Conservation (phyloP, 2,329 filamentous ascomycete genomes). For the Beauveria asiatica region DNA sequence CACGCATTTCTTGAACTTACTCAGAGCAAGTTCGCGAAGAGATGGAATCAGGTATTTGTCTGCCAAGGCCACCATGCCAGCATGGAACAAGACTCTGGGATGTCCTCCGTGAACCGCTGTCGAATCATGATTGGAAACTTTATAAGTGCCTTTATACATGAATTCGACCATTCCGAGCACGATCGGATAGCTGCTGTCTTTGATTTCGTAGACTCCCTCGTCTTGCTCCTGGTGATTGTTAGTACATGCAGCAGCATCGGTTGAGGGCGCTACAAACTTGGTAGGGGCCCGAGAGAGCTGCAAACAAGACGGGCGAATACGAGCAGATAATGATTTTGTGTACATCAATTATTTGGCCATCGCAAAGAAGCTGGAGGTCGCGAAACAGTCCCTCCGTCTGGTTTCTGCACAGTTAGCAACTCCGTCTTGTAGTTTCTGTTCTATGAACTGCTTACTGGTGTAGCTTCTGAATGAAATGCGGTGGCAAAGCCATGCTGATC, state of each 20-base stretch:
- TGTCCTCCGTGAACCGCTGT: background rate
- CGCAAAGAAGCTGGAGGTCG: background rate
- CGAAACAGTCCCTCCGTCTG: rapidly evolving
- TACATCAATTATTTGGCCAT: background rate
- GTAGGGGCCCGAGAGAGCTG: background rate
- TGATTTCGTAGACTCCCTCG: background rate
- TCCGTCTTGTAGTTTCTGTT: rapidly evolving
- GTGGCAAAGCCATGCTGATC: too few species aligned
- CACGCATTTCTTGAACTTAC: background rate
- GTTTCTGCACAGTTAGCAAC: background rate
- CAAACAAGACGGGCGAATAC: background rate
- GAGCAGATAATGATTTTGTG: background rate
- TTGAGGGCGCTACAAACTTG: background rate
- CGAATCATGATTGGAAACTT: rapidly evolving
- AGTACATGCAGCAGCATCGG: background rate
- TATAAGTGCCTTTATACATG: background rate
- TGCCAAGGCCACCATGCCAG: background rate
- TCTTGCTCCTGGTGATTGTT: background rate
- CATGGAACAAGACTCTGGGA: background rate
- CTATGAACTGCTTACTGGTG: background rate
- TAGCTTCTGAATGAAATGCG: background rate
- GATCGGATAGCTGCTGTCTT: background rate
- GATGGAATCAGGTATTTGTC: background rate
- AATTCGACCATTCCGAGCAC: background rate
- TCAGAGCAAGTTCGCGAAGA: background rate